phyloP scores from a whole-genome alignment of 257 asterid species.

The Echium plantagineum region DNA sequence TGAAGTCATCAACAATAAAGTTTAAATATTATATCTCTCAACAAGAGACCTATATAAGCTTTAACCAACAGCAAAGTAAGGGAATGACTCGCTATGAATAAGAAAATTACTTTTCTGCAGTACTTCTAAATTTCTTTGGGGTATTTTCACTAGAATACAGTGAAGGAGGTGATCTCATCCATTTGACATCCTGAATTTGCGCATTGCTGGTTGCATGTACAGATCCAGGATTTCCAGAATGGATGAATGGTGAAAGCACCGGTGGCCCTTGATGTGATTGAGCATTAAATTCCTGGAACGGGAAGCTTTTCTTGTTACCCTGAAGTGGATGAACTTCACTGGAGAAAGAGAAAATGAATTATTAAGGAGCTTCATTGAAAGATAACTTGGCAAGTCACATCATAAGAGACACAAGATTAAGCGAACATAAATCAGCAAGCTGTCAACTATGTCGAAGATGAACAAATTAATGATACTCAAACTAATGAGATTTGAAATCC shows the following conservation, averaged over 20 bases:
- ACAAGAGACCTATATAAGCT: neutral
- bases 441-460: too few species aligned
- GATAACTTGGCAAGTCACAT: neutral
- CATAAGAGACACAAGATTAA: neutral
- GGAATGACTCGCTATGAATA: neutral
- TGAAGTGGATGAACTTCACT: conserved; percentile 30
- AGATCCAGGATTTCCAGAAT: conserved; percentile 18
- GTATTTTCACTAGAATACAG: conserved; percentile 24
- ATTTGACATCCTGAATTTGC: conserved; percentile 23
- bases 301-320: conserved; percentile 21
- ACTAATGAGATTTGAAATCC: too few species aligned
- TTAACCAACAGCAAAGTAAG: neutral
- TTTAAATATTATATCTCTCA: neutral
- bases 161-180: conserved; percentile 30
- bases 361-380: neutral
- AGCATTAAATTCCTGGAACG: conserved; percentile 25
- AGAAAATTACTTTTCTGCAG: conserved; percentile 26
- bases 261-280: conserved; percentile 28
- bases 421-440: neutral
- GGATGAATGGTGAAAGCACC: conserved; percentile 17
- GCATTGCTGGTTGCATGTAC: conserved; percentile 18
- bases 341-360: conserved; percentile 14
- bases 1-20: neutral
- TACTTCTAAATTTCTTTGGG: conserved; percentile 22
- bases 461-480: too few species aligned